These are phyloP conservation scores for Arthrobotrys pseudoclavata DNA, from an alignment of 2,329 filamentous ascomycete species.

Conservation along the genomic window DNA sequence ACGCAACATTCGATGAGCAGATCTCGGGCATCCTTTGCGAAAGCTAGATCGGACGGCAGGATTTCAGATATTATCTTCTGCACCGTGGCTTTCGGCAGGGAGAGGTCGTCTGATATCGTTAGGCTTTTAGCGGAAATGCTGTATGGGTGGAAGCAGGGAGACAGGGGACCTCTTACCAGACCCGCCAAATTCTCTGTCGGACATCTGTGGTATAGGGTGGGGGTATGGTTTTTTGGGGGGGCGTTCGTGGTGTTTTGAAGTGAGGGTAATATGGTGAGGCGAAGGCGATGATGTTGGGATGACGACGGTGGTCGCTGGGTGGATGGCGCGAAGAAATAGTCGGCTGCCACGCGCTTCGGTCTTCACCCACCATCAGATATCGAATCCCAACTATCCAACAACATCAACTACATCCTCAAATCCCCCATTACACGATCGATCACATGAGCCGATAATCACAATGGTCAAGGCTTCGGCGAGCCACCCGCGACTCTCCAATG, in stretches of 20 bases:
- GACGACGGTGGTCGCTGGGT: too few species aligned
- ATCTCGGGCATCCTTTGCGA: slow-evolving; percentile 95
- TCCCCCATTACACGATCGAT: not conserved
- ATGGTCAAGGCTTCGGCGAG: slow-evolving; percentile 54
- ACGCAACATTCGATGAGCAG: slow-evolving; percentile 98
- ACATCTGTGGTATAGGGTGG: slow-evolving; percentile 53
- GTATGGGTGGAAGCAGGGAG: slow-evolving; percentile 32
- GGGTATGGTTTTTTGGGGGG: not conserved
- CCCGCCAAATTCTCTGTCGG: slow-evolving; percentile 62
- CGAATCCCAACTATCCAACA: not conserved
- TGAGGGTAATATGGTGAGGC: not conserved
- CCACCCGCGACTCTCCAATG: slow-evolving; percentile 68
- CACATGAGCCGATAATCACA: slow-evolving; percentile 3
- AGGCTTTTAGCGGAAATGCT: slow-evolving; percentile 63
- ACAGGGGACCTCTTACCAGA: slow-evolving; percentile 36
- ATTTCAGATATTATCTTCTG: slow-evolving; percentile 95
- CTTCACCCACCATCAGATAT: not conserved
- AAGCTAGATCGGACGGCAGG: slow-evolving; percentile 83
- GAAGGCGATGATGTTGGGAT: too few species aligned
- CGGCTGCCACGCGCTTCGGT: not conserved
- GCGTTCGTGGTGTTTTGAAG: not conserved
- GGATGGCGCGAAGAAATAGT: not conserved
- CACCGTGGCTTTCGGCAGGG: slow-evolving; percentile 76
- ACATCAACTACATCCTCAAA: not conserved
- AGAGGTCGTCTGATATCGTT: slow-evolving; percentile 71